Evolutionary conservation across 371 early-diverging fungal genomes (phyloP).

Genomic region (Syncephalis plumigaleata): DNA sequence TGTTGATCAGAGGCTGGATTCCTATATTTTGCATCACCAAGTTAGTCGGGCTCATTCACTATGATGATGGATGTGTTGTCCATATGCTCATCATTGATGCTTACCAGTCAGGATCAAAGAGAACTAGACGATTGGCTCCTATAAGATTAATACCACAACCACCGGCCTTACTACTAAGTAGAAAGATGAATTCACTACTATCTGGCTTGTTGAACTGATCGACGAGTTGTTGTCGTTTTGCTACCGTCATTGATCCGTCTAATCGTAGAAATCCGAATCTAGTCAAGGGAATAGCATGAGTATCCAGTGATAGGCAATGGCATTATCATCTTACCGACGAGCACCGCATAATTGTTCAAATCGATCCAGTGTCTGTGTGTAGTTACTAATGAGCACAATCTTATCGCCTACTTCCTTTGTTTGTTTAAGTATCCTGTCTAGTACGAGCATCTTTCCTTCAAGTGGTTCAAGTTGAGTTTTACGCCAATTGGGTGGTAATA

Average conservation of each 20-base stretch:
- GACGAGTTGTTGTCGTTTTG: constrained; percentile 82
- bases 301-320: neutral
- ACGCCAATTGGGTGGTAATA: constrained; percentile 27
- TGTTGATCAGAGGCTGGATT: constrained; percentile 38
- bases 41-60: no score
- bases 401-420: constrained; percentile 69
- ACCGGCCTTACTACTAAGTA: constrained; percentile 93
- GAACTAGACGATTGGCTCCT: constrained; percentile 87
- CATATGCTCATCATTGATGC: constrained; percentile 1
- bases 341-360: constrained; percentile 74
- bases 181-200: constrained; percentile 72
- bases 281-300: neutral
- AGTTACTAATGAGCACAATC: constrained; percentile 92
- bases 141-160: constrained; percentile 96
- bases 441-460: constrained; percentile 59
- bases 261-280: constrained; percentile 67
- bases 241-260: constrained; percentile 84
- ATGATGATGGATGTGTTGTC: no score
- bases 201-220: constrained; percentile 88
- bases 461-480: neutral
- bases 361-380: constrained; percentile 92
- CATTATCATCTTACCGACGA: constrained; percentile 26
- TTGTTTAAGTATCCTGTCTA: constrained; percentile 49
- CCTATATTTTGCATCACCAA: no score
- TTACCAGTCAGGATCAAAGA: constrained; percentile 78